Percentiles rank a stretch among this genome's conserved stretches.
These are phyloP conservation scores for Gentiana macrophylla DNA, from an alignment of 257 asterid genomes.

Conservation along the genomic window DNA sequence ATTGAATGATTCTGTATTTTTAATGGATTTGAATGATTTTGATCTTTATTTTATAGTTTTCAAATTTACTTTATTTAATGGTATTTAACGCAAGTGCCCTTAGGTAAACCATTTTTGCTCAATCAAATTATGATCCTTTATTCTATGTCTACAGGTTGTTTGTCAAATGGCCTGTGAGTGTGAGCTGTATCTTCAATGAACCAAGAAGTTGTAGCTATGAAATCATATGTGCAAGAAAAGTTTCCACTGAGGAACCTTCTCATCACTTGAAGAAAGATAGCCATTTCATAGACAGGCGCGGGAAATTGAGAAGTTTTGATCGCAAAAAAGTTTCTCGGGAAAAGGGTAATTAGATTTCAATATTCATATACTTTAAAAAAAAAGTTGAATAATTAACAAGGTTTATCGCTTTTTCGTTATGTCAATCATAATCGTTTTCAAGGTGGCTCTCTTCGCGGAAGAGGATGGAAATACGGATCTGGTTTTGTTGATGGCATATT, in stretches of 20 bases:
- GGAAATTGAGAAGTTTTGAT: slow-evolving; percentile 49
- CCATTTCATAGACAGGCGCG: slow-evolving; percentile 53
- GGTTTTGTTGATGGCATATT: slow-evolving; percentile 84
- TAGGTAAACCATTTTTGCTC: too few species aligned
- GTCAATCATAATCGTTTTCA: slow-evolving; percentile 9
- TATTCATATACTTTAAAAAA: too few species aligned
- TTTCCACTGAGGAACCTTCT: slow-evolving; percentile 26
- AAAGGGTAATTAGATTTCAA: slow-evolving; percentile 30
- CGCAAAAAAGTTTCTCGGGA: slow-evolving; percentile 68
- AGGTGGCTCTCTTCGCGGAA: slow-evolving; percentile 90
- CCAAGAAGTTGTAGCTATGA: slow-evolving; percentile 25
- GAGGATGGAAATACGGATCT: slow-evolving; percentile 91
- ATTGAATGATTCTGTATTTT: too few species aligned
- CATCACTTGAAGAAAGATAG: slow-evolving; percentile 65
- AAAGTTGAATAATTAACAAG: not conserved
- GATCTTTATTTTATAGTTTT: too few species aligned
- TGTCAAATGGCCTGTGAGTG: slow-evolving; percentile 30
- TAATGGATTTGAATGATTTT: too few species aligned
- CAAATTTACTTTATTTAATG: too few species aligned
- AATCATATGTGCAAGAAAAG: slow-evolving; percentile 36
- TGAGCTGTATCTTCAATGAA: slow-evolving; percentile 16
- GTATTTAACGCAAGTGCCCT: too few species aligned
- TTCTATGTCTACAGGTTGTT: slow-evolving; percentile 27
- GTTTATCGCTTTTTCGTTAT: not conserved
- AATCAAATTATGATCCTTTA: not conserved